Conservation (phyloP, 768 basidiomycete species). For the Leccinum subgranulosum region DNA sequence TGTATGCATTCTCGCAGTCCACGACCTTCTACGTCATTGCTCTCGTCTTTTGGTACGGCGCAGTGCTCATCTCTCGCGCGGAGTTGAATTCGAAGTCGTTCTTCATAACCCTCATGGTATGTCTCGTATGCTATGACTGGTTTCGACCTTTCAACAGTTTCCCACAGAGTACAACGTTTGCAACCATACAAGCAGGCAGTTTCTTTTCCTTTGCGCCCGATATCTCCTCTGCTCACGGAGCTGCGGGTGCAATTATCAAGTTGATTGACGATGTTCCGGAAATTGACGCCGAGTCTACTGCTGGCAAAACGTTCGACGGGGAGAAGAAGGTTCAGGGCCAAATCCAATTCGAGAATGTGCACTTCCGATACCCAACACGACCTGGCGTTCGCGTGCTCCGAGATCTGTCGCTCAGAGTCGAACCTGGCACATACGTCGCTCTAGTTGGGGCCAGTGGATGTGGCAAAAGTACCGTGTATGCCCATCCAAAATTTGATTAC, state of each 20-base stretch:
- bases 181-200: conserved; percentile 85
- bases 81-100: conserved; percentile 49
- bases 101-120: conserved; percentile 81
- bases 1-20: conserved; percentile 76
- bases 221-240: conserved; percentile 77
- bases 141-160: not conserved
- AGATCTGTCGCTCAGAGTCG: conserved; percentile 64
- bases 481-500: conserved; percentile 2
- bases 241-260: conserved; percentile 71
- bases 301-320: conserved; percentile 52
- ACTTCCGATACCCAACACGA: conserved; percentile 89
- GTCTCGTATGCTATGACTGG: conserved; percentile 12
- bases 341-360: conserved; percentile 74
- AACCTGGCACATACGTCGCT: conserved; percentile 79
- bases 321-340: conserved; percentile 47
- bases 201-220: conserved; percentile 87
- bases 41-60: conserved; percentile 79
- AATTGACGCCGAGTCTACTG: conserved; percentile 75
- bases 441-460: conserved; percentile 80
- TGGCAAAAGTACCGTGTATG: conserved; percentile 81
- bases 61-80: conserved; percentile 50
- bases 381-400: conserved; percentile 84
- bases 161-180: conserved; percentile 64
- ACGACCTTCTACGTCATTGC: conserved; percentile 79
- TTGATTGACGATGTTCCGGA: conserved; percentile 72